These are phyloP conservation scores for Blastobotrys elegans DNA, from an alignment of 1,139 yeast species.

Conservation along the genomic window DNA sequence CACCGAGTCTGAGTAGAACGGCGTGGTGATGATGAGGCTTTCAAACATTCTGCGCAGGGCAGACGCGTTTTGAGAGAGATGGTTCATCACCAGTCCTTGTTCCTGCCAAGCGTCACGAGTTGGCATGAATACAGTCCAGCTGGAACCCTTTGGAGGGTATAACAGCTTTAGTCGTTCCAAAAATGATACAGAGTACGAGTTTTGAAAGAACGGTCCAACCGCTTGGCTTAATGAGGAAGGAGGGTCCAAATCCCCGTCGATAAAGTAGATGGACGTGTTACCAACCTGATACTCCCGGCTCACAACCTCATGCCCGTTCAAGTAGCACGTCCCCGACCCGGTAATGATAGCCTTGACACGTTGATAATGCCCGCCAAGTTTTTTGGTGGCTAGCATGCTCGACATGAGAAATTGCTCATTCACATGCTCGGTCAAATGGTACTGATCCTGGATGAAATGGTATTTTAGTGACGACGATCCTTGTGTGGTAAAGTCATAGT, in stretches of 20 bases:
- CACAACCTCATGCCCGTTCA: conserved; percentile 45
- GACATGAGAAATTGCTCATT: conserved; percentile 16
- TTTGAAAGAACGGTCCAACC: conserved; percentile 50
- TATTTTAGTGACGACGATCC: conserved; percentile 43
- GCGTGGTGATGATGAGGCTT: conserved; percentile 56
- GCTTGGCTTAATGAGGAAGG: conserved; percentile 52
- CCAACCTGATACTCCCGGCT: conserved; percentile 47
- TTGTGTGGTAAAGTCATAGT: conserved; percentile 29
- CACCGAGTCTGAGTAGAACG: conserved; percentile 62
- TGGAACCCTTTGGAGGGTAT: conserved; percentile 45
- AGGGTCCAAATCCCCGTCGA: conserved; percentile 52
- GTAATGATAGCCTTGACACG: conserved; percentile 25
- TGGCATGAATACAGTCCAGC: conserved; percentile 78
- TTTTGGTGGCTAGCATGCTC: conserved; percentile 37
- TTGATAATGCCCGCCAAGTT: conserved; percentile 39
- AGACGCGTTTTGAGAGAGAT: conserved; percentile 49
- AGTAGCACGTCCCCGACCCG: conserved; percentile 35
- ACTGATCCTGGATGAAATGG: conserved; percentile 57
- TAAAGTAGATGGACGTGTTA: conserved; percentile 56
- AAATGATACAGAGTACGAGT: conserved; percentile 48
- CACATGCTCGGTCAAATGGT: conserved; percentile 33
- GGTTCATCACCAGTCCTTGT: conserved; percentile 57
- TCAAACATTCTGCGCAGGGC: conserved; percentile 50
- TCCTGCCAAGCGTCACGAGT: conserved; percentile 71
- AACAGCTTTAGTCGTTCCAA: conserved; percentile 47